Base-by-base conservation (phyloP, 129 eudicot species). In the Silybum marianum region DNA sequence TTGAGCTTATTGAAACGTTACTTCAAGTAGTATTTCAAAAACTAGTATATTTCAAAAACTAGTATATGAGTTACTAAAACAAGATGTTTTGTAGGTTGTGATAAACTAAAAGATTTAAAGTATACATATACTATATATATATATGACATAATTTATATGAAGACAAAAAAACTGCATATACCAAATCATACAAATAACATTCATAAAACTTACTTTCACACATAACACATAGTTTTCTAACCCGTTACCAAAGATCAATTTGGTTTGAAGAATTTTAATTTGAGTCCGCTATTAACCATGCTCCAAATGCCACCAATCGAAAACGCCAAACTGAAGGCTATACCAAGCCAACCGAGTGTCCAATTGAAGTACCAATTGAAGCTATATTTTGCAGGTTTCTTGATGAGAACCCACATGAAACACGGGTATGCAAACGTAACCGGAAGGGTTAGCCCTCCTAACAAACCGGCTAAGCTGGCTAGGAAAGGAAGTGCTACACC, bases 221-320 rank as follows among this genome's bases (percentile, higher is more conserved):
- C 46, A 75, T 19, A 66, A 81, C 65, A 76, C 63, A 67, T 23
- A 30, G 75, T 66, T 44, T 28, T 75, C 75, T 81, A 81, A 81
- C 32, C 28, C 36, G 23, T 66, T 44, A 28, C 30, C 67, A 12
- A 12, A 10, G 51, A 73, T 21, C 66, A 89, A 77, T 51, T 90
- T 13, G 98, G 97, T 81, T 94, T 94, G 46, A 94, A 94, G 84
- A 94, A 94, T 44, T 92, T 90, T 12, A 94, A 86, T 87, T 94
- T 90, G 46, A 94, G 90, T 48, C 98, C 98, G 46, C 78, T 90
- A 66, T 88, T 94, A 1, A 94, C 96, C 87, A 94, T 94, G 81
- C 98, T 94, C 98, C 98, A 94, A 69, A 94, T 90, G 11, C 97
- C 97, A 3, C 98, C 98, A 65, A 90, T 83, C 1, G 97, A 87